Conservation (phyloP, 371 early-diverging fungal species). For the Syncephalastrum monosporum region DNA sequence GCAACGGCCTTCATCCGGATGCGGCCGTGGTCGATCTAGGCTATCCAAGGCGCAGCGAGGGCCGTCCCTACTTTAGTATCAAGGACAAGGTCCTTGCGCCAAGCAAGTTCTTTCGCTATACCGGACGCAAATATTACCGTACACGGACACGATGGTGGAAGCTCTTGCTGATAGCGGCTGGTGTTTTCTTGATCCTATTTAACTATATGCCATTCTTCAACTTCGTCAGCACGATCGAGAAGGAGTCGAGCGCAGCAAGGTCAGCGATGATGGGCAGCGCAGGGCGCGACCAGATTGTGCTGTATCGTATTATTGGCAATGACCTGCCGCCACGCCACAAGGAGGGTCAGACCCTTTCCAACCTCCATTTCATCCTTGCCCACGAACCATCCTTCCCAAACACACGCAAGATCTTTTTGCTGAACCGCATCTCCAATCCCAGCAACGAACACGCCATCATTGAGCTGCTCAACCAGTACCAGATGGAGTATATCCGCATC, state of each 20-base stretch:
- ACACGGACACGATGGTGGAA: conserved; percentile 17
- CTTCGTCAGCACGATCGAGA: conserved; percentile 9
- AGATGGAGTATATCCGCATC: conserved; percentile 59
- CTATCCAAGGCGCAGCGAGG: conserved; percentile 15
- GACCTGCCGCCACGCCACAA: conserved; percentile 73
- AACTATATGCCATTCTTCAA: conserved; percentile 25
- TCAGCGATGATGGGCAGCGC: conserved; percentile 3
- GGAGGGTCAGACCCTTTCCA: conserved; percentile 65
- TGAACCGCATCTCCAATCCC: conserved; percentile 67
- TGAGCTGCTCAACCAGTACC: conserved; percentile 49
- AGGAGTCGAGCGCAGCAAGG: neutral
- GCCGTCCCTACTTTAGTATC: conserved; percentile 14
- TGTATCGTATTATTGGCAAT: conserved; percentile 73
- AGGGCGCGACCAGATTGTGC: conserved; percentile 50
- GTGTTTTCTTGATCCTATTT: conserved; percentile 16
- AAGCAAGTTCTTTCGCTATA: conserved; percentile 7
- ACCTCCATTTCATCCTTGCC: conserved; percentile 66
- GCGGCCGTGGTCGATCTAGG: conserved; percentile 14
- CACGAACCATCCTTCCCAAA: conserved; percentile 64
- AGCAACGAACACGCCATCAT: conserved; percentile 60
- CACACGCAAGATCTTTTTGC: conserved; percentile 63
- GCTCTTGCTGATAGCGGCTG: conserved; percentile 7
- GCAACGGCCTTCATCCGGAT: conserved; percentile 7
- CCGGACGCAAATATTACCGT: conserved; percentile 11
- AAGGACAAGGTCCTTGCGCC: conserved; percentile 19